These are phyloP conservation scores for Dioscorea cayenensis DNA, from an alignment of 116 monocot species.

Conservation along the genomic window DNA sequence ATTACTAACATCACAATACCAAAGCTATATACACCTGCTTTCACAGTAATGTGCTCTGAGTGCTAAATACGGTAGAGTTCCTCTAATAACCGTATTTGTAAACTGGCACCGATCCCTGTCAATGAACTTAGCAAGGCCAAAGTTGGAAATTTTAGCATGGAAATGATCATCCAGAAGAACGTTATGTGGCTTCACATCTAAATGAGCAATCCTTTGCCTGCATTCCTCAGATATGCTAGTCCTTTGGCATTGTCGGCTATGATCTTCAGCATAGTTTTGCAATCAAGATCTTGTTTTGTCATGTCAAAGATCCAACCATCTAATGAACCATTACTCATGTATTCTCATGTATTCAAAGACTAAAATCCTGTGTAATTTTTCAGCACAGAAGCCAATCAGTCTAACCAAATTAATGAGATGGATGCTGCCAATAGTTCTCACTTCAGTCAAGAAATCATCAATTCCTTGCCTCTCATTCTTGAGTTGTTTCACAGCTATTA, in stretches of 20 bases:
- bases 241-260: not conserved
- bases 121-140: not conserved
- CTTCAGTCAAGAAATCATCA: not conserved
- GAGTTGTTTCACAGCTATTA: not conserved
- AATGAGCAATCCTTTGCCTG: not conserved
- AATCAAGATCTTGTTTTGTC: not conserved
- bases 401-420: not conserved
- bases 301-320: not conserved
- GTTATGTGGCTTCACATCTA: constrained; percentile 1
- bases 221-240: not conserved
- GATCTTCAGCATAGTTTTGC: not conserved
- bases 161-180: not conserved
- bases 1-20: not conserved
- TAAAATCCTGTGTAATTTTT: not conserved
- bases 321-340: constrained; percentile 1
- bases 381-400: not conserved
- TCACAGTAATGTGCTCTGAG: not conserved
- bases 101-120: not conserved
- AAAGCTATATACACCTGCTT: not conserved
- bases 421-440: not conserved
- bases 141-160: not conserved
- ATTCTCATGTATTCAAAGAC: constrained; percentile 1
- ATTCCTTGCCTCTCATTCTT: not conserved
- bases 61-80: not conserved
- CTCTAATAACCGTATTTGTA: not conserved